Percentiles rank a stretch among this genome's conserved stretches.
Evolutionary conservation across 2,329 filamentous ascomycete genomes (phyloP).

Genomic region (Phoma sp.): DNA sequence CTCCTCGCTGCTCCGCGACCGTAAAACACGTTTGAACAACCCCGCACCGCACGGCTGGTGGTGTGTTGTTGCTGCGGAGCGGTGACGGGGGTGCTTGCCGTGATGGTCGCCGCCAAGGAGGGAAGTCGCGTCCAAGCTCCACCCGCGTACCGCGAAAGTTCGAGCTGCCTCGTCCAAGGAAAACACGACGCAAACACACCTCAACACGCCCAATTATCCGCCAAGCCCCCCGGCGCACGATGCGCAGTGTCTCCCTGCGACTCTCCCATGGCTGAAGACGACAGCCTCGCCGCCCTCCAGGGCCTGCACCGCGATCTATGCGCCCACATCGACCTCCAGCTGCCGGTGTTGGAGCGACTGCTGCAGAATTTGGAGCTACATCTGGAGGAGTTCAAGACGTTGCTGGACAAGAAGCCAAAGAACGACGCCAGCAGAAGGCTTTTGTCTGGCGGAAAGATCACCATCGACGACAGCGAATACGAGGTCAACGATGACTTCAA

Average conservation of each 20-base stretch:
- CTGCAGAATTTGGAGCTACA: conserved; percentile 70
- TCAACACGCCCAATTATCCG: conserved; percentile 8
- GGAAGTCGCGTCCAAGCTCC: conserved; percentile 34
- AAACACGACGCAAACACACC: conserved; percentile 32
- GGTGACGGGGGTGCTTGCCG: conserved; percentile 22
- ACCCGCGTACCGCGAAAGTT: conserved; percentile 35
- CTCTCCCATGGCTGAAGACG: conserved; percentile 71
- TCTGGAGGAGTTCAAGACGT: conserved; percentile 69
- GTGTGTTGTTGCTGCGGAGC: conserved; percentile 24
- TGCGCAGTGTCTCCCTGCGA: conserved; percentile 35
- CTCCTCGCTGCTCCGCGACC: conserved; percentile 3
- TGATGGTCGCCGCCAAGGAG: conserved; percentile 15
- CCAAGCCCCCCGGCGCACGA: conserved; percentile 31
- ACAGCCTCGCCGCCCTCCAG: conserved; percentile 77
- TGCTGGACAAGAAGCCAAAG: conserved; percentile 77
- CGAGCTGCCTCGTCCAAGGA: conserved; percentile 25
- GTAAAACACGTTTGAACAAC: background rate
- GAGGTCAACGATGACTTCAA: conserved; percentile 86
- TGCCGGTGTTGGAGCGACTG: conserved; percentile 73
- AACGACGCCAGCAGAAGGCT: conserved; percentile 72
- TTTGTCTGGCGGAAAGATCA: conserved; percentile 70
- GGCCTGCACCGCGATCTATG: conserved; percentile 85
- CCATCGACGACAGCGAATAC: conserved; percentile 75
- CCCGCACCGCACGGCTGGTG: background rate
- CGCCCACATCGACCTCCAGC: conserved; percentile 73